These are phyloP conservation scores for Aspergillus quadricinctus DNA, from an alignment of 2,329 filamentous ascomycete genomes.

Conservation along the genomic window DNA sequence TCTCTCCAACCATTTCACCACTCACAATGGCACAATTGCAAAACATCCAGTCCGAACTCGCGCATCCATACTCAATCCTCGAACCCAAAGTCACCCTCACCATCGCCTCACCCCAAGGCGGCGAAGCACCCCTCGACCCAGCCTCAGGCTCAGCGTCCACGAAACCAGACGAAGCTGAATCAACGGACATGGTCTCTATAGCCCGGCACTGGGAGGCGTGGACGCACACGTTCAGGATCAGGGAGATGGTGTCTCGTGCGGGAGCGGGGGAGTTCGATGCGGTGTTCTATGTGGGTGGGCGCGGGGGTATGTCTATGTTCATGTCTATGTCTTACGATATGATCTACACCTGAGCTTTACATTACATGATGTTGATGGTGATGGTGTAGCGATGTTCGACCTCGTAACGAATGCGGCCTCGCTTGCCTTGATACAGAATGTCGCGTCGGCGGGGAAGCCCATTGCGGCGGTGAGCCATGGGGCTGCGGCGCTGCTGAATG, in stretches of 20 bases:
- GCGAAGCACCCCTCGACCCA: slow-evolving; percentile 56
- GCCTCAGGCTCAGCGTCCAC: slow-evolving; percentile 52
- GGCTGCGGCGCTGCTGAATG: slow-evolving; percentile 43
- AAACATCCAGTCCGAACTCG: slow-evolving; percentile 47
- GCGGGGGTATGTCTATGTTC: slow-evolving; percentile 44
- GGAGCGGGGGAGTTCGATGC: slow-evolving; percentile 57
- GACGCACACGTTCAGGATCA: slow-evolving; percentile 57
- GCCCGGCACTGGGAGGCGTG: slow-evolving; percentile 53
- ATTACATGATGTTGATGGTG: neutral
- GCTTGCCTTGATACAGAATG: slow-evolving; percentile 43
- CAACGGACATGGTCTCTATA: slow-evolving; percentile 43
- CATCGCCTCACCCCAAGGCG: slow-evolving; percentile 57
- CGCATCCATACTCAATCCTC: slow-evolving; percentile 58
- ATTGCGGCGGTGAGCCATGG: slow-evolving; percentile 48
- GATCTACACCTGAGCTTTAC: neutral
- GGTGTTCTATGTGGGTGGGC: slow-evolving; percentile 52
- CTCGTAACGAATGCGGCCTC: slow-evolving; percentile 37
- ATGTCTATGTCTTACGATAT: neutral
- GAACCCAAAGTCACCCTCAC: slow-evolving; percentile 48
- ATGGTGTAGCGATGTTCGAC: slow-evolving; percentile 44
- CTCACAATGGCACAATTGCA: neutral
- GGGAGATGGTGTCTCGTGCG: slow-evolving; percentile 51
- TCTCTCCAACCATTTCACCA: no score
- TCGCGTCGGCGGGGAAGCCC: slow-evolving; percentile 44
- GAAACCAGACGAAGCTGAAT: slow-evolving; percentile 45